phyloP scores from a whole-genome alignment of 352 stramenopile species.

The Aphanomyces stellatus region DNA sequence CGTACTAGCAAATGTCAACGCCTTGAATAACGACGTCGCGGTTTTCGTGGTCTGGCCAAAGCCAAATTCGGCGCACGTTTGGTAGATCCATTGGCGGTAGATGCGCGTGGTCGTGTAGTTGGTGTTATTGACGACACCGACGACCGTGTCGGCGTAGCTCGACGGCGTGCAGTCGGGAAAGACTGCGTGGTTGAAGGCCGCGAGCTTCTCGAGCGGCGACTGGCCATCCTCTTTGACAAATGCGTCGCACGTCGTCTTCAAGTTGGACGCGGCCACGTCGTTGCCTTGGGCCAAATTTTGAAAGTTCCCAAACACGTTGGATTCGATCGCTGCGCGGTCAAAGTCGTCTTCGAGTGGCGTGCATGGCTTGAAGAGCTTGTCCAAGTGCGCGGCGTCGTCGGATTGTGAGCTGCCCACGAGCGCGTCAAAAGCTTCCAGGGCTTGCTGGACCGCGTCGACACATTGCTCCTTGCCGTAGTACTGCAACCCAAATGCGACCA shows the following conservation, averaged over 20 bases:
- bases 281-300: conserved; percentile 10
- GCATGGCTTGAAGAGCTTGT: conserved; percentile 16
- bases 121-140: conserved; percentile 69
- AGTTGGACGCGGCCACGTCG: not conserved
- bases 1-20: conserved; percentile 42
- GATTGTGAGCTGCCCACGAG: conserved; percentile 9
- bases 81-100: conserved; percentile 36
- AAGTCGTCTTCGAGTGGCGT: not conserved
- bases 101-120: conserved; percentile 40
- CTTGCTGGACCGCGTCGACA: conserved; percentile 43
- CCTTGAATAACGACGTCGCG: conserved; percentile 22
- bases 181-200: not conserved
- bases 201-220: conserved; percentile 15
- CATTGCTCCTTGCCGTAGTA: conserved; percentile 56
- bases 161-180: conserved; percentile 40
- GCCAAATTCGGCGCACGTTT: conserved; percentile 68
- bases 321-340: conserved; percentile 13
- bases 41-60: conserved; percentile 65
- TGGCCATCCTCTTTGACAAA: not conserved
- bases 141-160: conserved; percentile 68
- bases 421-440: conserved; percentile 29
- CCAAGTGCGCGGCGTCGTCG: conserved; percentile 8
- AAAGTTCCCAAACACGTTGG: not conserved
- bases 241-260: not conserved
- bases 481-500: conserved; percentile 64